A percentile compares a stretch with the other conserved stretches of the same genome.
These are phyloP conservation scores for Xylaria sp. DNA, from an alignment of 2,329 filamentous ascomycete species.

Conservation along the genomic window DNA sequence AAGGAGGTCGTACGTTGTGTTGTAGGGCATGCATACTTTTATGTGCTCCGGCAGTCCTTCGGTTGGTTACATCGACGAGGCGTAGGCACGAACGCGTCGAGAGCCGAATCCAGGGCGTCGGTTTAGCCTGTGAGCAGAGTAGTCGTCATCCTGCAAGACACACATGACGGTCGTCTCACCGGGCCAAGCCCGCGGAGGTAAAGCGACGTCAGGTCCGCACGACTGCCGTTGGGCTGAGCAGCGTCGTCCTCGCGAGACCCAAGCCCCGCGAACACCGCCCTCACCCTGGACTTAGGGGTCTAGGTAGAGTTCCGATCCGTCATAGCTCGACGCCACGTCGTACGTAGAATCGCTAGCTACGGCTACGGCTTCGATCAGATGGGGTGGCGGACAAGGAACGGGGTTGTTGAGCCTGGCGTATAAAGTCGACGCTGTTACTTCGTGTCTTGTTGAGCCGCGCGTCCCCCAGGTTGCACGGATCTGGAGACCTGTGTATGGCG, in stretches of 20 bases:
- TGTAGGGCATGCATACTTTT: conserved; percentile 30
- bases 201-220: neutral
- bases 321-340: conserved; percentile 3
- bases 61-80: neutral
- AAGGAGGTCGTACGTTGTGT: too few relatives aligned
- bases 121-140: conserved; percentile 10
- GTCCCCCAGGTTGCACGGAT: conserved; percentile 10
- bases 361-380: conserved; percentile 5
- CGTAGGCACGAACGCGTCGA: too few relatives aligned
- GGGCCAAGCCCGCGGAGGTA: conserved; percentile 2
- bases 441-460: conserved; percentile 22
- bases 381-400: conserved; percentile 14
- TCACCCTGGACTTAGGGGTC: neutral
- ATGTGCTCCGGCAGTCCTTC: too few relatives aligned
- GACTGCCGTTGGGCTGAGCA: neutral
- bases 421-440: neutral
- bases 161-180: neutral
- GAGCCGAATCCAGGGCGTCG: neutral
- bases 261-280: neutral
- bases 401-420: conserved; percentile 6
- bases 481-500: neutral
- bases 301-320: conserved; percentile 1
- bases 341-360: neutral
- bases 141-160: conserved; percentile 29
- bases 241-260: neutral